Evolutionary conservation across 2,329 filamentous ascomycete genomes (phyloP), one percentile per base, ranked within the genome.

Genomic region (Triangularia verruculosa): DNA sequence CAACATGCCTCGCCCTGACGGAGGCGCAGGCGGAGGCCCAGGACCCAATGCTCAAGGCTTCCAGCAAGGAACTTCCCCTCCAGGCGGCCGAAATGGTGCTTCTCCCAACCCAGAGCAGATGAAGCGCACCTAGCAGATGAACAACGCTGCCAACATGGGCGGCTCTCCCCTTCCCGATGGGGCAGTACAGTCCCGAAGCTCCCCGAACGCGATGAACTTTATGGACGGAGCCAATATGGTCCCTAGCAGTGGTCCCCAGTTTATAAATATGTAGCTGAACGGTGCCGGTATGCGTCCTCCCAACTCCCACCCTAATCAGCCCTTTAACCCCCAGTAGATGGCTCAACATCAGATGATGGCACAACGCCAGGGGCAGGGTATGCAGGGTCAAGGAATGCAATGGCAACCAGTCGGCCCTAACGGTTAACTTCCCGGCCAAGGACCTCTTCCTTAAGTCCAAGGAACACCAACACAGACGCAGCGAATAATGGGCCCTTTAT

Each of bases 81-180:
- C 27, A 28, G 27, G 27, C 27, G 27, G 27, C 27, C 27, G 27
- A 28, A 9, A 9, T 28, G 27, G 27, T 9, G 27, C 27, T 4
- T 28, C 27, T 28, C 27, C 27, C 27, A 28, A 28, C 27, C 27
- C 4, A 28, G 27, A 4, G 27, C 27, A 90, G 76, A 92, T 92
- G 83, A 92, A 91, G 81, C 88, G 90, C 58, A 86, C 86, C 57
- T 91, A 89, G 25, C 89, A 89, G 25, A 89, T 91, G 75, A 92
- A 92, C 83, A 85, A 85, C 70, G 85, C 85, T 54, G 67, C 69
- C 63, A 83, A 83, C 39, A 86, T 84, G 62, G 86, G 92, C 68
- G 88, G 89, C 25, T 92, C 88, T 25, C 90, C 87, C 8, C 81
- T 90, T 66, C 88, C 89, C 2, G 90, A 91, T 72, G 89, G 86